Conservation (phyloP, 495 filamentous ascomycete genomes). For the Talaromyces nanjingensis region DNA sequence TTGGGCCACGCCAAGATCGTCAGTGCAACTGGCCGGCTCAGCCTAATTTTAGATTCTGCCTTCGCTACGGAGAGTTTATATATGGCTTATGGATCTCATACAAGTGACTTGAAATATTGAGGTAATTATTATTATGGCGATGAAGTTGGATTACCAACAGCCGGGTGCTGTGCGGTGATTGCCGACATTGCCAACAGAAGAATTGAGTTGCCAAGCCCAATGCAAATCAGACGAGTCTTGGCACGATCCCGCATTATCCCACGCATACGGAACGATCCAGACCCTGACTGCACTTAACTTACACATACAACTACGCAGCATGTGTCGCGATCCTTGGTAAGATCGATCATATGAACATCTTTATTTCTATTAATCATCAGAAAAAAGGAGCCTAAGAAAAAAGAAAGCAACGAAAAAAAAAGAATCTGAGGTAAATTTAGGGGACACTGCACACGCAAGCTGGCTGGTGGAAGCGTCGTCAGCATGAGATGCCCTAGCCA, state of each 20-base stretch:
- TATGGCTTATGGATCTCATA: background rate
- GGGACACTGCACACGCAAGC: conserved; percentile 19
- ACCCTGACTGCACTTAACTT: background rate
- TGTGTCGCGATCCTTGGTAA: background rate
- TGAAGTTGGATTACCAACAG: background rate
- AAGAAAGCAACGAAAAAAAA: background rate
- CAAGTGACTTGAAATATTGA: background rate
- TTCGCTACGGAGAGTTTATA: background rate
- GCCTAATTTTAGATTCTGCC: conserved; percentile 1
- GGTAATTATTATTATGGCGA: background rate
- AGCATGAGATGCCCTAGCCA: conserved; percentile 32
- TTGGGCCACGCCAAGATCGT: background rate
- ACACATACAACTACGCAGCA: background rate
- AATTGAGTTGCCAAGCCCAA: background rate
- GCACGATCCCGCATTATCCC: background rate
- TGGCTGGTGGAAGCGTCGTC: conserved; percentile 34
- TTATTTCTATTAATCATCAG: background rate
- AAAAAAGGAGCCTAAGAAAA: background rate
- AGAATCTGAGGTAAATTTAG: background rate
- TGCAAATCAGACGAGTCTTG: background rate
- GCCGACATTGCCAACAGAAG: background rate
- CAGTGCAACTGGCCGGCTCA: background rate
- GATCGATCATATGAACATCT: background rate
- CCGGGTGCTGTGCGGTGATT: background rate
- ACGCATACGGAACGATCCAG: background rate